Evolutionary conservation across 768 basidiomycete genomes (phyloP).

Genomic region (Rhizopogon salebrosus): DNA sequence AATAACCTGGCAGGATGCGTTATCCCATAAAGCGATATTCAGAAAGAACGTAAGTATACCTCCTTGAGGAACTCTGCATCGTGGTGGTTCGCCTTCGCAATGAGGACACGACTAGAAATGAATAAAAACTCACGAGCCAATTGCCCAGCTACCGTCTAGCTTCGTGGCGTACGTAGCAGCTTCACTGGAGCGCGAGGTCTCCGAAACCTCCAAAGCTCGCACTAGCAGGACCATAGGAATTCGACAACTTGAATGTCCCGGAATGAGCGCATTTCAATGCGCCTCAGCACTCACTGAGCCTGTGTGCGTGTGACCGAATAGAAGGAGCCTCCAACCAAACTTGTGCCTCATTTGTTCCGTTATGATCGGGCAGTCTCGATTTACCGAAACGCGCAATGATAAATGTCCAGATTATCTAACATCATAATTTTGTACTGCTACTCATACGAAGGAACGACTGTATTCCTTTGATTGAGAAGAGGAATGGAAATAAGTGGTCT

Average conservation of each 20-base stretch:
- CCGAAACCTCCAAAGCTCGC: background rate
- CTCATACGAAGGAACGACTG: too few species aligned
- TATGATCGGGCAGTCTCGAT: too few species aligned
- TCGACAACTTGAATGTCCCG: background rate
- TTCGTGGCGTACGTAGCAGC: conserved; percentile 2
- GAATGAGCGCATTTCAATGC: too few species aligned
- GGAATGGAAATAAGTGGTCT: too few species aligned
- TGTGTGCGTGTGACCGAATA: too few species aligned
- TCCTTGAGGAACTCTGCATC: conserved; percentile 47
- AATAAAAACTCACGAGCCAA: conserved; percentile 35
- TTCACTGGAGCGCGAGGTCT: background rate
- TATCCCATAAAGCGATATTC: background rate
- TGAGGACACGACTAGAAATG: conserved; percentile 2
- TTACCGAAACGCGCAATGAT: too few species aligned
- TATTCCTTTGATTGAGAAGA: too few species aligned
- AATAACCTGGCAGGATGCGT: conserved; percentile 40
- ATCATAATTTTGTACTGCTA: too few species aligned
- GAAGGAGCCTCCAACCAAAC: too few species aligned
- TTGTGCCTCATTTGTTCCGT: too few species aligned
- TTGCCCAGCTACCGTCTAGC: conserved; percentile 42
- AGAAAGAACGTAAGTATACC: conserved; percentile 27
- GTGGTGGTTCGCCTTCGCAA: background rate
- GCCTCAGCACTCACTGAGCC: too few species aligned
- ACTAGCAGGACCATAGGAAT: background rate
- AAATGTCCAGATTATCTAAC: too few species aligned